Conservation (phyloP, 805 yeast genomes). For the Candida pini region DNA sequence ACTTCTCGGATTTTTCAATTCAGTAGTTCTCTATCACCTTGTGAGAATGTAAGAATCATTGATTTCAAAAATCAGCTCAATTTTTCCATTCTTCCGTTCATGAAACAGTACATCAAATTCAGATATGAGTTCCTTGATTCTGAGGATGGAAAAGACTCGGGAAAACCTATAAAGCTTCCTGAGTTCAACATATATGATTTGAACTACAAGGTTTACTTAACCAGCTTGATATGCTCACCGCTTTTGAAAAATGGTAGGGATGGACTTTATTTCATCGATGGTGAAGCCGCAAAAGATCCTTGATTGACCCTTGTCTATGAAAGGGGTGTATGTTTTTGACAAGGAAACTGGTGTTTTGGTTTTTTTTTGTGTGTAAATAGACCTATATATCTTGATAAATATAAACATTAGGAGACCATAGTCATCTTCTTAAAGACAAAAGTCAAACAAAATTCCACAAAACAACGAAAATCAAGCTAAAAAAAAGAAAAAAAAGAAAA, state of each 20-base stretch:
- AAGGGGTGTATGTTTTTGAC: no score
- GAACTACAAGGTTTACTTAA: conserved; percentile 58
- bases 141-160: conserved; percentile 11
- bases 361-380: no score
- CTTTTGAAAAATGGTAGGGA: conserved; percentile 22
- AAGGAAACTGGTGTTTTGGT: no score
- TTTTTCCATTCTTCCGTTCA: conserved; percentile 59
- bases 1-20: conserved; percentile 65
- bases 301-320: no score
- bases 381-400: no score
- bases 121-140: conserved; percentile 27
- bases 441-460: no score
- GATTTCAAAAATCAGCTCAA: conserved; percentile 27
- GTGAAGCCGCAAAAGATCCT: no score
- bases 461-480: no score
- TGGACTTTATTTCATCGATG: conserved; percentile 17
- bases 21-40: conserved; percentile 21
- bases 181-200: conserved; percentile 61
- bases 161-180: conserved; percentile 39
- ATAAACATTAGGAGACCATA: no score
- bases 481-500: background rate
- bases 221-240: conserved; percentile 39
- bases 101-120: conserved; percentile 41
- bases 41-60: conserved; percentile 19
- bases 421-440: no score